These are phyloP conservation scores for Suhomyces kunorum DNA, from an alignment of 1,139 yeast species.

Conservation along the genomic window DNA sequence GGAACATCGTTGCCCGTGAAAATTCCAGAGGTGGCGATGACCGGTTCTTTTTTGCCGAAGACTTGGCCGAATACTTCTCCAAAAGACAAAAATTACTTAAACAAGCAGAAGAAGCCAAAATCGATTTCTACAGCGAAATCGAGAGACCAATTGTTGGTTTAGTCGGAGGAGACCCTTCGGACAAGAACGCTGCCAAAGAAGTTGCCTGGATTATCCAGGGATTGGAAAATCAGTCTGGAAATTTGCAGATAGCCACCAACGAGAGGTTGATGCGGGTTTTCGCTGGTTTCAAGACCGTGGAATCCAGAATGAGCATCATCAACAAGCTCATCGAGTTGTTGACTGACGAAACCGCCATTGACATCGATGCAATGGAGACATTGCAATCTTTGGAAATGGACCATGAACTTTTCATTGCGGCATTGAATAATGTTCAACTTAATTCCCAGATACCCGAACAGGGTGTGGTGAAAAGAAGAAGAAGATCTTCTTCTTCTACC, in stretches of 20 bases:
- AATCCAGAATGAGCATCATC: conserved; percentile 58
- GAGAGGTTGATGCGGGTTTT: conserved; percentile 57
- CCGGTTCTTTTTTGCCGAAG: conserved; percentile 33
- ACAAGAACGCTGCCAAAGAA: conserved; percentile 51
- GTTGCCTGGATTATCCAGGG: conserved; percentile 61
- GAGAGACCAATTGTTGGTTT: conserved; percentile 57
- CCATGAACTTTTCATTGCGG: conserved; percentile 46
- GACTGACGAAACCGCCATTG: conserved; percentile 38
- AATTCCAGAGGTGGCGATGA: conserved; percentile 32
- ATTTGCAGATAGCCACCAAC: conserved; percentile 56
- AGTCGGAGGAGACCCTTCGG: conserved; percentile 49
- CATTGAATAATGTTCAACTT: conserved; percentile 52
- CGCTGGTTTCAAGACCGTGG: conserved; percentile 51
- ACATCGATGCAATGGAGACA: conserved; percentile 56
- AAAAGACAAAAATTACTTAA: conserved; percentile 46
- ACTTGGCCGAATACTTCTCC: conserved; percentile 29
- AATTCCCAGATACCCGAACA: conserved; percentile 47
- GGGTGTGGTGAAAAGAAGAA: conserved; percentile 67
- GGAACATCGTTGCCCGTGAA: conserved; percentile 33
- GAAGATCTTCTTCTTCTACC: conserved; percentile 75
- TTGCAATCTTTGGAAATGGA: conserved; percentile 51
- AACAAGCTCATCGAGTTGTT: conserved; percentile 60
- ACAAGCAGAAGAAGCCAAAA: conserved; percentile 49
- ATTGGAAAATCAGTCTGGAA: conserved; percentile 42
- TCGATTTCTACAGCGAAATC: conserved; percentile 49